phyloP scores from a whole-genome alignment of 192 early-diverging fungal genomes.

The Coemansia umbellata region DNA sequence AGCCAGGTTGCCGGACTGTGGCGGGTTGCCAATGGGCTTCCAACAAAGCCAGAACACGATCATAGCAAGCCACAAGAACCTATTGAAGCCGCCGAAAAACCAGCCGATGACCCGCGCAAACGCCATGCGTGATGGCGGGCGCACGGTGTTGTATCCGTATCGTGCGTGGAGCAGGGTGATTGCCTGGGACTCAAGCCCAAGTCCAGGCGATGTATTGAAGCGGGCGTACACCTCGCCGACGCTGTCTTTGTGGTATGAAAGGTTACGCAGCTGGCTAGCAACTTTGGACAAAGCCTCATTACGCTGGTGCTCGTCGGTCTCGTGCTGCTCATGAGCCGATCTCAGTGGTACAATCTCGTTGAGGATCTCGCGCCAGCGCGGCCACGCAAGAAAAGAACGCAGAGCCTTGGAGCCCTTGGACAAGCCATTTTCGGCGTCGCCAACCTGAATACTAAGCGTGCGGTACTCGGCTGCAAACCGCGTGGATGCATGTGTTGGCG shows the following conservation, averaged over 20 bases:
- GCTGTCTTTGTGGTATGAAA: conserved; percentile 18
- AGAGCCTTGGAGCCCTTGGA: background rate
- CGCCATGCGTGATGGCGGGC: conserved; percentile 1
- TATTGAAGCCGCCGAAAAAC: conserved; percentile 70
- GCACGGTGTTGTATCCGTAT: conserved; percentile 21
- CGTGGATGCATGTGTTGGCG: background rate
- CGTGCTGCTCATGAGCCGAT: conserved; percentile 33
- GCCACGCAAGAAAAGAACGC: conserved; percentile 5
- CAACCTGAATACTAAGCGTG: conserved; percentile 44
- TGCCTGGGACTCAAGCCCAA: conserved; percentile 19
- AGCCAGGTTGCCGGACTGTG: conserved; percentile 55
- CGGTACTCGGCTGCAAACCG: conserved; percentile 46
- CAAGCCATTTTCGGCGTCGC: conserved; percentile 10
- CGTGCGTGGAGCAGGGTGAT: conserved; percentile 4
- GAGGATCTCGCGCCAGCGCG: conserved; percentile 23
- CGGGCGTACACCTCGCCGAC: conserved; percentile 14
- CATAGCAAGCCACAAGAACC: conserved; percentile 63
- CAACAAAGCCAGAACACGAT: conserved; percentile 66
- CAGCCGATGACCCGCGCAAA: conserved; percentile 16
- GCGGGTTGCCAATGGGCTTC: conserved; percentile 57
- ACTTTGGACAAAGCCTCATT: conserved; percentile 14
- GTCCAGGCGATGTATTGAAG: conserved; percentile 15
- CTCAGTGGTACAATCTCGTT: conserved; percentile 31
- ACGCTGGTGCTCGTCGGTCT: conserved; percentile 22
- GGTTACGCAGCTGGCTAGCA: conserved; percentile 20